These are phyloP conservation scores for Beauveria asiatica DNA, from an alignment of 2,329 filamentous ascomycete genomes.

Conservation along the genomic window DNA sequence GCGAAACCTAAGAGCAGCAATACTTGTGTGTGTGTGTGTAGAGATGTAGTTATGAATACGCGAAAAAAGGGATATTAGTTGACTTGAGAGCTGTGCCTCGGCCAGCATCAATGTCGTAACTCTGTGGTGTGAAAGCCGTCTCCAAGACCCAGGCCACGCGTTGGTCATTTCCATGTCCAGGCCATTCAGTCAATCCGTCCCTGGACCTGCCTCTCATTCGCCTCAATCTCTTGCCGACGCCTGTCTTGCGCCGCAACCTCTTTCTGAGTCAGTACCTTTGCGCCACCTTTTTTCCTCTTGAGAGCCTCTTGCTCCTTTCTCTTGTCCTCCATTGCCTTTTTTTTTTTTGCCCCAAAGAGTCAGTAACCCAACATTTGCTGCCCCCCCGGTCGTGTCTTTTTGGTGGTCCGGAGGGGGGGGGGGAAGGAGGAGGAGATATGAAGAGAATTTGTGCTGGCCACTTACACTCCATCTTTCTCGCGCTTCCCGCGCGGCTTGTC, in stretches of 20 bases:
- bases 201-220: neutral
- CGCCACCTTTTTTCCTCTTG: neutral
- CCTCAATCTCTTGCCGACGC: neutral
- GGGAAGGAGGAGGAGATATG: too few species aligned
- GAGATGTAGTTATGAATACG: too few species aligned
- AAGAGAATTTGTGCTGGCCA: neutral
- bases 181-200: neutral
- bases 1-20: too few species aligned
- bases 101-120: neutral
- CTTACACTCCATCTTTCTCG: neutral
- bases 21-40: too few species aligned
- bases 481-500: neutral
- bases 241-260: neutral
- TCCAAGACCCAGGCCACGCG: neutral
- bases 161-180: neutral
- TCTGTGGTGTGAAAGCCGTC: too few species aligned
- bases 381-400: too few species aligned
- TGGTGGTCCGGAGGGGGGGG: too few species aligned
- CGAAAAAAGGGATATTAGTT: too few species aligned
- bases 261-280: neutral
- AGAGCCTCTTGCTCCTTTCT: neutral
- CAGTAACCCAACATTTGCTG: too few species aligned
- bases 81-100: neutral
- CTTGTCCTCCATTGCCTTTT: neutral
- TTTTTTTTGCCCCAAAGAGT: too few species aligned